Evolutionary conservation across 2,329 filamentous ascomycete species (phyloP), one percentile per base, ranked within the genome.

Genomic region (Drechslerella coelobrocha): DNA sequence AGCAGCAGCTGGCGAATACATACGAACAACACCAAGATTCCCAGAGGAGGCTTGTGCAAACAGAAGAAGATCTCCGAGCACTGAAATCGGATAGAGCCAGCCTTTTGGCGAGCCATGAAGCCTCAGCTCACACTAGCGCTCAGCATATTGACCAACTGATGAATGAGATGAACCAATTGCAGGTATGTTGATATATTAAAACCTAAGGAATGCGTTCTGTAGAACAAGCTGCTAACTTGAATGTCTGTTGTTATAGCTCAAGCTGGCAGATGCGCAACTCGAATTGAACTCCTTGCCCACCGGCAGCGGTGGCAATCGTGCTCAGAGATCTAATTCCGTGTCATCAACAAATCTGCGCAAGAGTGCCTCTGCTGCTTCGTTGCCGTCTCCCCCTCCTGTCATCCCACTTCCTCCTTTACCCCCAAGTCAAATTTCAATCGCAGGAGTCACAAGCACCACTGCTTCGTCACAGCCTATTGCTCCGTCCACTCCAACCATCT

Each of bases 341-440:
- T 87, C 86, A 6, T 76, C 75, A 19, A 75, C 89, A 12, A 89
- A 89, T 74, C 84, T 94, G 45, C 90, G 91, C 77, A 97, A 96
- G 83, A 94, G 89, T 76, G 83, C 86, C 23, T 94, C 91, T 0
- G 88, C 92, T 50, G 85, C 86, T 10, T 94, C 92, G 2, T 82
- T 97, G 9, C 94, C 94, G 1, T 97, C 94, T 0, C 94, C 94
- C 26, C 94, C 94, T 3, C 94, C 94, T 0, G 92, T 91, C 0
- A 96, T 97, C 75, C 94, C 94, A n/a, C 85, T 99, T 31, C 94
- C 94, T 1, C 94, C 94, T 39, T 84, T 99, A 17, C 94, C 94
- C 2, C 53, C 66, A 5, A 39, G 14, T 17, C 66, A 71, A 29
- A 17, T 27, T 12, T 41, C 66, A 3, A 63, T 54, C 37, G 8